These are phyloP conservation scores for Macroventuria anomochaeta DNA, from an alignment of 2,329 filamentous ascomycete species.

Conservation along the genomic window DNA sequence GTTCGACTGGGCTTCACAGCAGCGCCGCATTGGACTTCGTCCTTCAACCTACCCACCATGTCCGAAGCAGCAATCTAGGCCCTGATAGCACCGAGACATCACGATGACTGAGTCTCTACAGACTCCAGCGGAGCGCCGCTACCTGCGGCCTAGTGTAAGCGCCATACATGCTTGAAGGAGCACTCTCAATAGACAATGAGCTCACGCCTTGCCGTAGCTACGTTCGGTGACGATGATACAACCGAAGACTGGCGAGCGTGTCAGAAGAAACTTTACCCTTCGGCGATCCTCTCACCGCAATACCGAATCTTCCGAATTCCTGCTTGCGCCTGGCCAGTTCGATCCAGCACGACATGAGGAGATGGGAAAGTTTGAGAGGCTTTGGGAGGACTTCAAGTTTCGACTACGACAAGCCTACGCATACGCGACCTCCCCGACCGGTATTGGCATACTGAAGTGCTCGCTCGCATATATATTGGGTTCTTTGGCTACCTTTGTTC, in stretches of 20 bases:
- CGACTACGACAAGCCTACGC: constrained; percentile 52
- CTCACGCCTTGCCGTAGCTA: constrained; percentile 58
- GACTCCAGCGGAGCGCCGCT: constrained; percentile 45
- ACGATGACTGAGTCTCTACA: constrained; percentile 42
- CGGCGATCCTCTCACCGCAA: constrained; percentile 56
- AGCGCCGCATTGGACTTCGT: neutral
- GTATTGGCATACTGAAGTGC: constrained; percentile 86
- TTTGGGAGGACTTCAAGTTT: constrained; percentile 47
- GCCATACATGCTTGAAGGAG: constrained; percentile 6
- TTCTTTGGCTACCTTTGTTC: constrained; percentile 83
- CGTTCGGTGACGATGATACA: constrained; percentile 87
- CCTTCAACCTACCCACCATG: constrained; percentile 13
- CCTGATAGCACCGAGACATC: constrained; percentile 1
- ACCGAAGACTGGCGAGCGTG: constrained; percentile 82
- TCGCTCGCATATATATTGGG: constrained; percentile 87
- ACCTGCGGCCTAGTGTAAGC: constrained; percentile 47
- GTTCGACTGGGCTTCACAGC: constrained; percentile 8
- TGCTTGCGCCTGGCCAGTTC: constrained; percentile 41
- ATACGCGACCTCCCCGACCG: constrained; percentile 74
- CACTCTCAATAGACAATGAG: neutral
- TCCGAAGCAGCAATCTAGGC: constrained; percentile 11
- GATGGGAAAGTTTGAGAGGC: constrained; percentile 39
- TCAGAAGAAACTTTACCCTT: constrained; percentile 79
- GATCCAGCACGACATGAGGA: constrained; percentile 39
- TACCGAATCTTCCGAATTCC: constrained; percentile 53